Evolutionary conservation across 2,329 filamentous ascomycete species (phyloP).

Genomic region (Ophiostoma perfectum): DNA sequence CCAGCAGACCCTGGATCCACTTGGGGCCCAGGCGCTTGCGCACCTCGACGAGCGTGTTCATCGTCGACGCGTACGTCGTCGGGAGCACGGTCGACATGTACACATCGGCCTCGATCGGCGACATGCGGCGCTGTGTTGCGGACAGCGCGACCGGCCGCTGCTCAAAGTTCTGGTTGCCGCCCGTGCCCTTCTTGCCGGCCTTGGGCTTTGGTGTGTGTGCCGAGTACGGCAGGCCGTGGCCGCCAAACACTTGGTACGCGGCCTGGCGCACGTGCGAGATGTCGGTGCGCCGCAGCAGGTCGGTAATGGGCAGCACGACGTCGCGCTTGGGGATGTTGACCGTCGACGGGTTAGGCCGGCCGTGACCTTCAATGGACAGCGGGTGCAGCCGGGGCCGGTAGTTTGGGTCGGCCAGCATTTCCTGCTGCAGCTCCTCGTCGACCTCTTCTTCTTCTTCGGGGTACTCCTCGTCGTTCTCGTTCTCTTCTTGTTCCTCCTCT

Average conservation of each 20-base stretch:
- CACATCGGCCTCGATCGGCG: conserved; percentile 67
- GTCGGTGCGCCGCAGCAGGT: conserved; percentile 62
- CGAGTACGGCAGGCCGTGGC: conserved; percentile 68
- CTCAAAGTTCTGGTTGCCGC: conserved; percentile 42
- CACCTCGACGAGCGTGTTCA: conserved; percentile 65
- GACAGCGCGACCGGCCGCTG: conserved; percentile 62
- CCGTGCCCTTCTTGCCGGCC: conserved; percentile 23
- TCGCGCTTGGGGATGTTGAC: conserved; percentile 66
- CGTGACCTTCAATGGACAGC: conserved; percentile 68
- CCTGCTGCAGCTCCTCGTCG: conserved; percentile 3
- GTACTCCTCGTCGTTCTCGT: conserved; percentile 28
- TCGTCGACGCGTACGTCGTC: conserved; percentile 62
- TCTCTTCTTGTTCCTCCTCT: conserved; percentile 26
- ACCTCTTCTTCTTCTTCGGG: conserved; percentile 28
- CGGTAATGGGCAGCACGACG: conserved; percentile 63
- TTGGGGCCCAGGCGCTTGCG: conserved; percentile 64
- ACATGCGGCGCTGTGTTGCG: conserved; percentile 61
- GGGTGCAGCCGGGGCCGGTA: conserved; percentile 53
- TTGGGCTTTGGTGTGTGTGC: conserved; percentile 55
- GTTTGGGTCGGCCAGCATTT: background rate
- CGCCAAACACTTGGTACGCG: conserved; percentile 71
- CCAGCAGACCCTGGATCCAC: conserved; percentile 63
- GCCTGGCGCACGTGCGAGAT: conserved; percentile 69
- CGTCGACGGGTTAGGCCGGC: conserved; percentile 66
- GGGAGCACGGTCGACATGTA: conserved; percentile 67